Percentiles rank a stretch among this genome's conserved stretches.
Conservation (phyloP, 148 eudicot genomes). For the Pouteria glomerata region DNA sequence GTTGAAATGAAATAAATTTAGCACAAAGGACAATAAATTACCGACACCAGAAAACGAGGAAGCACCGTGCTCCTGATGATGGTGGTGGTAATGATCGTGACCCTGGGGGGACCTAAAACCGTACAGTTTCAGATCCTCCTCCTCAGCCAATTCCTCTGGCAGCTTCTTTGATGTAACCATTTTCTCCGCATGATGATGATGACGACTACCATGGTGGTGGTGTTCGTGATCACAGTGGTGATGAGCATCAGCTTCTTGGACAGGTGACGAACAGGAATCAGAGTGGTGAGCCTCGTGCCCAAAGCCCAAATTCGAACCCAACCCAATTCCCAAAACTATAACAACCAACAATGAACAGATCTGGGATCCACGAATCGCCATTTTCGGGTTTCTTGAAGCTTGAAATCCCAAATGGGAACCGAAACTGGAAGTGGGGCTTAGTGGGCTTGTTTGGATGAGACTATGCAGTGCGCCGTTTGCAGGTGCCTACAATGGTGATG, state of each 20-base stretch:
- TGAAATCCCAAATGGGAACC: neutral
- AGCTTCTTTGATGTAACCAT: conserved; percentile 21
- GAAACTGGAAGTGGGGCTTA: neutral
- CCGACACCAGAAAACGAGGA: conserved; percentile 55
- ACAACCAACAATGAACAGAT: conserved; percentile 5
- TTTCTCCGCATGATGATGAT: conserved; percentile 15
- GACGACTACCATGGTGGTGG: conserved; percentile 21
- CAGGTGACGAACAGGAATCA: conserved; percentile 12
- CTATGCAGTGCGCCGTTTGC: conserved; percentile 46
- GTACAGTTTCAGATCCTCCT: conserved; percentile 65
- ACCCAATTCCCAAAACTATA: neutral
- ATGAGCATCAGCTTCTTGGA: conserved; percentile 13
- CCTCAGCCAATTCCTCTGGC: conserved; percentile 87
- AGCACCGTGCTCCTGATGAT: conserved; percentile 22
- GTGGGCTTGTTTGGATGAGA: neutral
- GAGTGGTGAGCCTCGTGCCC: conserved; percentile 5
- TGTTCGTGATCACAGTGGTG: conserved; percentile 49
- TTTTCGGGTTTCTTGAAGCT: neutral
- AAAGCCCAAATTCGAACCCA: conserved; percentile 2
- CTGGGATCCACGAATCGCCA: conserved; percentile 5
- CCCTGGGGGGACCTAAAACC: conserved; percentile 34
- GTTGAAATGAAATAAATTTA: neutral
- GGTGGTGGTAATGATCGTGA: conserved; percentile 19
- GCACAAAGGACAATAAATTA: conserved; percentile 17
- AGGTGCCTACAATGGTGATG: conserved; percentile 69